These are phyloP conservation scores for Grifola frondosa DNA, from an alignment of 1,284 basidiomycete genomes.

Conservation along the genomic window DNA sequence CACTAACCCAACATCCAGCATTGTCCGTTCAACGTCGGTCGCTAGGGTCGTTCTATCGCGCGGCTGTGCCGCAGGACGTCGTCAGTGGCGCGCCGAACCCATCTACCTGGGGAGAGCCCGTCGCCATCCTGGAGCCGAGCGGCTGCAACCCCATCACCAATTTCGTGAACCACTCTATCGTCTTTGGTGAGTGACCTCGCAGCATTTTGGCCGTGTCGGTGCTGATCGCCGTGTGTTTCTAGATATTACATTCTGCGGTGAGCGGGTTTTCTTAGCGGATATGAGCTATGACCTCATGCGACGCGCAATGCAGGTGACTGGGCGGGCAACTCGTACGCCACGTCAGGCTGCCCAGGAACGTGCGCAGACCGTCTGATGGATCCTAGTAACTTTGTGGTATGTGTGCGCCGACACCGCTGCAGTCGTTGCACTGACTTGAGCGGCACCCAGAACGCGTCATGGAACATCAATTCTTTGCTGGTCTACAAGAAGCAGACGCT, in stretches of 20 bases:
- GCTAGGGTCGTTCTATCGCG: constrained; percentile 78
- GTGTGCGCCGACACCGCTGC: constrained; percentile 20
- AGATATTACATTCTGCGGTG: constrained; percentile 84
- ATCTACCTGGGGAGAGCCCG: constrained; percentile 61
- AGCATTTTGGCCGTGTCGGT: constrained; percentile 9
- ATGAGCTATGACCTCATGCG: constrained; percentile 4
- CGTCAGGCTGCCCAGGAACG: constrained; percentile 72
- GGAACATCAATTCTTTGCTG: constrained; percentile 56
- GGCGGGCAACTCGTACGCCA: constrained; percentile 76
- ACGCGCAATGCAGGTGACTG: constrained; percentile 57
- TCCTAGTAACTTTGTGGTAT: constrained; percentile 66
- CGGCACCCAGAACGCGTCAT: constrained; percentile 50
- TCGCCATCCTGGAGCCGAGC: constrained; percentile 55
- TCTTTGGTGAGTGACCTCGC: constrained; percentile 48
- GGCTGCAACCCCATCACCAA: constrained; percentile 58
- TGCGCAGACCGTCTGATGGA: constrained; percentile 64
- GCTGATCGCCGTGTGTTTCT: constrained; percentile 10
- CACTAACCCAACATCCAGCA: neutral
- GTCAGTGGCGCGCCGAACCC: constrained; percentile 52
- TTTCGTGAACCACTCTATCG: constrained; percentile 63
- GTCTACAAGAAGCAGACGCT: constrained; percentile 49
- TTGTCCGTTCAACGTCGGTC: constrained; percentile 1
- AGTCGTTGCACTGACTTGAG: constrained; percentile 4
- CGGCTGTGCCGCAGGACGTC: constrained; percentile 69
- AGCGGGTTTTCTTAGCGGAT: constrained; percentile 12